Evolutionary conservation across 805 yeast species (phyloP), one percentile per base, ranked within the genome.

Genomic region (Wickerhamiella azymoides): DNA sequence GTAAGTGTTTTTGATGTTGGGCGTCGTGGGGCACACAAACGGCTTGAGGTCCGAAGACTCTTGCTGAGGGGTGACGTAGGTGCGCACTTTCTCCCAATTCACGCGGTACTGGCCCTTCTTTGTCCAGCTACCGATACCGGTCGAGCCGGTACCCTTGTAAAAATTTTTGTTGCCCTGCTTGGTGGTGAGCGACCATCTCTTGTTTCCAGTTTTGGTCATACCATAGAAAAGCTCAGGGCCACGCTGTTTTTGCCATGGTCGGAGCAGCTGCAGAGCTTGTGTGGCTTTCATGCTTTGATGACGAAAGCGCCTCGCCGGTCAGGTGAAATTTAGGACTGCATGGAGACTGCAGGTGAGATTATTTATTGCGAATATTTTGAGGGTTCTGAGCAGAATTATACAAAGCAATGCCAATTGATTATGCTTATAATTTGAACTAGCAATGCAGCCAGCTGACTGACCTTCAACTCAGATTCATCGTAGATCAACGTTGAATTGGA

Each of bases 91-190:
- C 39, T 65, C 63, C 84, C 94, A 89, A 65, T 84, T 73, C 50
- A 92, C 74, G 6, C 74, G 68, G 63, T 85, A 92, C 18, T 74
- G 73, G 45, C 94, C 96, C 50, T 70, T 72, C 30, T 71, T 68
- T 45, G 92, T 81, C 59, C 80, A 76, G 45, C 69, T 71, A 61
- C 99, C 99, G 51, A 85, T 76, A 62, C 96, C 96, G 2, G 94
- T 74, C 5, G 98, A 84, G 48, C 96, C 76, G 18, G 97, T 92
- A 69, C 99, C 99, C 63, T 92, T 92, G 68, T 92, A 92, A 66
- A 72, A 83, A 56, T 83, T 80, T 68, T 88, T 86, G 66, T 92
- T 89, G 57, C 98, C 97, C 61, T 84, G 85, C 58, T 92, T 92
- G 18, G 96, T 80, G 18, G 95, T 81, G 55, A 89, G 68, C 5